These are phyloP conservation scores for Asterophora lycoperdoides DNA, from an alignment of 768 basidiomycete genomes.

Conservation along the genomic window DNA sequence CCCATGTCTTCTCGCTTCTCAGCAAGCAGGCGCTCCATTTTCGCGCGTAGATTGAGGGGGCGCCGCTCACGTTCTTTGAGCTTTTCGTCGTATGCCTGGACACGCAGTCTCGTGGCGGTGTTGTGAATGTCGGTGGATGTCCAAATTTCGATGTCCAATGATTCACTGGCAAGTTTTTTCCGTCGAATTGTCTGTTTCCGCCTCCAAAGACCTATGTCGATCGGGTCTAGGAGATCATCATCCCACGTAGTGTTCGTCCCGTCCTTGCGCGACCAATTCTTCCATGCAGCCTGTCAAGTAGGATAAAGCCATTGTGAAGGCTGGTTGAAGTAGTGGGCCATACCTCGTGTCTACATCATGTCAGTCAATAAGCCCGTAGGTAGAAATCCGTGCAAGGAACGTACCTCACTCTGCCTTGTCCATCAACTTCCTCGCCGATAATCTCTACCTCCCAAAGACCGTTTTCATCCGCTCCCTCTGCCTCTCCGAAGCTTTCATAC, in stretches of 20 bases:
- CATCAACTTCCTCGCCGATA: constrained; percentile 38
- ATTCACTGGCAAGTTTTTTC: constrained; percentile 21
- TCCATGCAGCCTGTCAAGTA: constrained; percentile 46
- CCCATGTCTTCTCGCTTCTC: background rate
- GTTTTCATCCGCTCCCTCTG: constrained; percentile 24
- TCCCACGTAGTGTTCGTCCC: constrained; percentile 57
- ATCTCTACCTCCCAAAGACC: constrained; percentile 31
- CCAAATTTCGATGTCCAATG: constrained; percentile 37
- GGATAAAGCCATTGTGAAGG: background rate
- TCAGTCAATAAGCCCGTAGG: background rate
- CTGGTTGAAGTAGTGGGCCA: background rate
- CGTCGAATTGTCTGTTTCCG: constrained; percentile 28
- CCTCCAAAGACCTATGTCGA: constrained; percentile 30
- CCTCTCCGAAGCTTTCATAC: constrained; percentile 24
- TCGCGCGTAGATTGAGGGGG: background rate
- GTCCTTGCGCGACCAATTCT: constrained; percentile 44
- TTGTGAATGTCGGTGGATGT: constrained; percentile 39
- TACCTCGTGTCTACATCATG: constrained; percentile 30
- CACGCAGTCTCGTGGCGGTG: constrained; percentile 37
- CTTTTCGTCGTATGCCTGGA: constrained; percentile 47
- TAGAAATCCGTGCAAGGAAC: constrained; percentile 6
- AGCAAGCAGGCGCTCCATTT: constrained; percentile 7
- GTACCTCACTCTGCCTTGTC: constrained; percentile 27
- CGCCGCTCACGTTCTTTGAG: constrained; percentile 12
- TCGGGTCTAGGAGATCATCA: constrained; percentile 16